Percentiles rank a stretch among this genome's conserved stretches.
These are phyloP conservation scores for Fusarium coicis DNA, from an alignment of 2,329 filamentous ascomycete genomes.

Conservation along the genomic window DNA sequence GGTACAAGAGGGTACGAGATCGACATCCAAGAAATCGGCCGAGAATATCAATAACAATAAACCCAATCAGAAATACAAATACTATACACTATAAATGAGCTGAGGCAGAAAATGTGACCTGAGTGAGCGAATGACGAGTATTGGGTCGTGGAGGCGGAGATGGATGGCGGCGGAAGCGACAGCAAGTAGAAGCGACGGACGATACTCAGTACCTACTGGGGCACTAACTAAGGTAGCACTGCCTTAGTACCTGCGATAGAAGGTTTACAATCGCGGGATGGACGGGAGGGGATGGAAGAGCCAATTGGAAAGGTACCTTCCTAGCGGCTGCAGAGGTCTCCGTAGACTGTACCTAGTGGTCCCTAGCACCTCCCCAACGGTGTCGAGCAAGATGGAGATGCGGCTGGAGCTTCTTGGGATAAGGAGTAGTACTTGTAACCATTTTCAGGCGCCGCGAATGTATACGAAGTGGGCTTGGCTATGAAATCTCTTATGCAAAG, in stretches of 20 bases:
- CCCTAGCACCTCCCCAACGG: conserved; percentile 11
- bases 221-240: not conserved
- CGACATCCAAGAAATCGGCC: conserved; percentile 15
- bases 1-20: conserved; percentile 17
- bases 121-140: conserved; percentile 29
- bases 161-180: conserved; percentile 12
- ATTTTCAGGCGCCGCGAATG: not conserved
- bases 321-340: conserved; percentile 29
- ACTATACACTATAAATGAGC: conserved; percentile 13
- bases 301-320: conserved; percentile 28
- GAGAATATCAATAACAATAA: not conserved
- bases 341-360: not conserved
- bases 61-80: conserved; percentile 5
- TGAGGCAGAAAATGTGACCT: conserved; percentile 18
- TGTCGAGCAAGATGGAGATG: not conserved
- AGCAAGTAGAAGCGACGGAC: conserved; percentile 11
- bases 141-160: conserved; percentile 32
- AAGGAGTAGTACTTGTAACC: not conserved
- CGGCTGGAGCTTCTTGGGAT: not conserved
- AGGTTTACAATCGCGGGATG: conserved; percentile 33
- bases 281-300: conserved; percentile 15
- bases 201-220: conserved; percentile 1
- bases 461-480: not conserved
- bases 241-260: conserved; percentile 25
- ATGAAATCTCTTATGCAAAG: not conserved